These are phyloP conservation scores for Rosa multiflora DNA, from an alignment of 306 rosid genomes.

Conservation along the genomic window DNA sequence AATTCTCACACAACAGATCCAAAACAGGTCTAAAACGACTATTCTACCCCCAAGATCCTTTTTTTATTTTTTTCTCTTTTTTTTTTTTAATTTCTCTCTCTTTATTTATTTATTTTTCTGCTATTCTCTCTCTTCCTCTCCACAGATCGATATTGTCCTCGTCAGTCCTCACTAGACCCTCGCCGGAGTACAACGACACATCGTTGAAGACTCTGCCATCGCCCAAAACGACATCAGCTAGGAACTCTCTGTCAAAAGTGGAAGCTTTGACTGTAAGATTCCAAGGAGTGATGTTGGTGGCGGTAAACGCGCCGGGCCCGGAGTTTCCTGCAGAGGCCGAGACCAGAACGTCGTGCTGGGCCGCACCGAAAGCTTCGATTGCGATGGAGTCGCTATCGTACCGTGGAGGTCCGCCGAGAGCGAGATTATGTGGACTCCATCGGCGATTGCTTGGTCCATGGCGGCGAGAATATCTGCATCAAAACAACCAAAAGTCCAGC, in stretches of 20 bases:
- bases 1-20: too few relatives aligned
- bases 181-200: slow-evolving; percentile 70
- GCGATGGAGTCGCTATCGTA: slow-evolving; percentile 77
- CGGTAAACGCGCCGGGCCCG: slow-evolving; percentile 65
- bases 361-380: slow-evolving; percentile 69
- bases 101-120: too few relatives aligned
- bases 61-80: too few relatives aligned
- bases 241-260: slow-evolving; percentile 77
- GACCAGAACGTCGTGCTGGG: slow-evolving; percentile 61
- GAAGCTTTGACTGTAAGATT: slow-evolving; percentile 87
- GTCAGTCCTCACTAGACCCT: slow-evolving; percentile 19
- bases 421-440: slow-evolving; percentile 71
- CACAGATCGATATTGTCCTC: too few relatives aligned
- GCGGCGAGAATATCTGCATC: slow-evolving; percentile 92
- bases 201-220: slow-evolving; percentile 54
- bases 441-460: slow-evolving; percentile 84
- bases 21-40: too few relatives aligned
- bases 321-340: slow-evolving; percentile 86
- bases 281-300: slow-evolving; percentile 91
- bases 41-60: too few relatives aligned
- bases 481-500: slow-evolving; percentile 66
- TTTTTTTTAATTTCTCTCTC: too few relatives aligned
- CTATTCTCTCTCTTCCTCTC: too few relatives aligned
- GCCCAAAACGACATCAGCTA: slow-evolving; percentile 66
- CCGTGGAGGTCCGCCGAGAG: slow-evolving; percentile 57